Conservation (phyloP, 2,329 filamentous ascomycete genomes). For the Ascocoryne sarcoides region DNA sequence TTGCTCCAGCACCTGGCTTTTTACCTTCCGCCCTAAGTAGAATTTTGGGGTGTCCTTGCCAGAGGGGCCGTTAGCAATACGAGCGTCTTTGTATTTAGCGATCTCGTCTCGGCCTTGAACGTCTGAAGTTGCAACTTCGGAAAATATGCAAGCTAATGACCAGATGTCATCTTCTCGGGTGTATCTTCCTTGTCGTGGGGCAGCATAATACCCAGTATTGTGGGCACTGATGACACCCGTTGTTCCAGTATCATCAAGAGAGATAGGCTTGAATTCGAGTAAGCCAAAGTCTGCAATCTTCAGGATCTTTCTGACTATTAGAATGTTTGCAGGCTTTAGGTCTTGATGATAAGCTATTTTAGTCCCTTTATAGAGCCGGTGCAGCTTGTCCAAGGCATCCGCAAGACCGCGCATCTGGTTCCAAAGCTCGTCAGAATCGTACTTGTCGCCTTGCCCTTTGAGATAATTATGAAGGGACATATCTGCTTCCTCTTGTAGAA, state of each 20-base stretch:
- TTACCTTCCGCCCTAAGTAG: conserved; percentile 1
- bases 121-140: conserved; percentile 1
- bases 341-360: conserved; percentile 2
- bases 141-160: conserved; percentile 2
- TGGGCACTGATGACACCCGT: conserved; percentile 1
- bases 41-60: conserved; percentile 2
- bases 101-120: conserved; percentile 1
- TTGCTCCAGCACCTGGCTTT: conserved; percentile 1
- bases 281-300: conserved; percentile 1
- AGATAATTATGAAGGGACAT: conserved; percentile 2
- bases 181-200: conserved; percentile 1
- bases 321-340: conserved; percentile 1
- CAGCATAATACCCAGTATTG: conserved; percentile 1
- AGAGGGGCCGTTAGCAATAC: not conserved
- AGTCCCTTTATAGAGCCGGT: not conserved
- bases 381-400: conserved; percentile 1
- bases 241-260: conserved; percentile 2
- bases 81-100: conserved; percentile 1
- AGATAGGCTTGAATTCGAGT: conserved; percentile 1
- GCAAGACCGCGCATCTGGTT: conserved; percentile 1
- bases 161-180: conserved; percentile 2
- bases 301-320: not conserved
- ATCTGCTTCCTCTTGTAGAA: conserved; percentile 1
- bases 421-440: conserved; percentile 3
- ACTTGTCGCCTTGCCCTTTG: not conserved